Evolutionary conservation across 2,329 filamentous ascomycete genomes (phyloP).

Genomic region (Beauveria brongniartii): DNA sequence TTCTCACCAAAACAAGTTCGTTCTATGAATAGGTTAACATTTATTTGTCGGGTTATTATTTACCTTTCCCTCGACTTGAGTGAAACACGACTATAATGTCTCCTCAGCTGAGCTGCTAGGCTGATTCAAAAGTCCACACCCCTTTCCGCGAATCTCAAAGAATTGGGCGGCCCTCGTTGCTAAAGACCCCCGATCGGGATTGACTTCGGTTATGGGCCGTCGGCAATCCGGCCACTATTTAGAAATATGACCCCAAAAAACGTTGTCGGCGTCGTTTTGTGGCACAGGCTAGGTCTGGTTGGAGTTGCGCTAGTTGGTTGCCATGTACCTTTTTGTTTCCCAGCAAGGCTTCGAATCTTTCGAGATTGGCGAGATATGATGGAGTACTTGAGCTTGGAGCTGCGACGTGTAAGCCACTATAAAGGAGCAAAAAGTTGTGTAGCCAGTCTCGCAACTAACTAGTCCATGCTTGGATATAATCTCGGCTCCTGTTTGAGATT

Average conservation of each 20-base stretch:
- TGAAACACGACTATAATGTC: neutral
- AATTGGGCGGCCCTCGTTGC: neutral
- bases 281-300: neutral
- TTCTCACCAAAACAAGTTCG: neutral
- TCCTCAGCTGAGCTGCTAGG: neutral
- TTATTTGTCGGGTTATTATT: too few species aligned
- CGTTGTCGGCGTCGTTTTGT: constrained; percentile 1
- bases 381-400: neutral
- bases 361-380: neutral
- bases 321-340: neutral
- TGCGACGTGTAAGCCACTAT: neutral
- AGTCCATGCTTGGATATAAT: too few species aligned
- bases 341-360: neutral
- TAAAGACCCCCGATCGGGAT: neutral
- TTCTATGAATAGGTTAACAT: neutral
- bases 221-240: neutral
- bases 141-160: neutral
- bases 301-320: neutral
- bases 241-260: constrained; percentile 5
- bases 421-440: too few species aligned
- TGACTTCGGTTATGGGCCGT: neutral
- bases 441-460: too few species aligned
- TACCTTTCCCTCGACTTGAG: neutral
- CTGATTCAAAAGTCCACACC: neutral
- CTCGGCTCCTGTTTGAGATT: too few species aligned